These are phyloP conservation scores for Leishmania tarentolae DNA, from an alignment of 208 protist species.

Conservation along the genomic window DNA sequence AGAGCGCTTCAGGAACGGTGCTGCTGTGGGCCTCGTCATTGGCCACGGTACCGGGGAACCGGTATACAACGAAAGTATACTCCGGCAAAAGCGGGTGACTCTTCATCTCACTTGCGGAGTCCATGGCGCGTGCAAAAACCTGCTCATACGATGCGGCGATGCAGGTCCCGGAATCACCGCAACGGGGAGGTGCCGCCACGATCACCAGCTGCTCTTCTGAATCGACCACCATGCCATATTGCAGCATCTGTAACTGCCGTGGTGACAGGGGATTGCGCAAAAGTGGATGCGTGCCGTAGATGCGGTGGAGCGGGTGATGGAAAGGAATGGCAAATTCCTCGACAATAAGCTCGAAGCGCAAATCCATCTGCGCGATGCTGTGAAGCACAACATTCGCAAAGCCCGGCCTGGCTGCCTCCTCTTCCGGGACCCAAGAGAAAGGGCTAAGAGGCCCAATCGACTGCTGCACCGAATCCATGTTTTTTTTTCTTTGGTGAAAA, in stretches of 20 bases:
- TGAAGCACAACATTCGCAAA: constrained; percentile 36
- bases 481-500: neutral
- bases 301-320: constrained; percentile 54
- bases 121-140: constrained; percentile 32
- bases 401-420: neutral
- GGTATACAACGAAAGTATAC: constrained; percentile 82
- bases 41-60: constrained; percentile 31
- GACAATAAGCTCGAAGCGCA: constrained; percentile 72
- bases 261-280: constrained; percentile 57
- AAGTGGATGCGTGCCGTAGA: constrained; percentile 61
- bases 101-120: constrained; percentile 33
- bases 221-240: constrained; percentile 83
- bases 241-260: constrained; percentile 83
- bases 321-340: constrained; percentile 55
- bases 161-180: constrained; percentile 52
- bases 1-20: constrained; percentile 42
- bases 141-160: constrained; percentile 66
- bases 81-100: constrained; percentile 72
- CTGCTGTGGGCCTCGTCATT: constrained; percentile 7
- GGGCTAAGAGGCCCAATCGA: constrained; percentile 65
- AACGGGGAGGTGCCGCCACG: constrained; percentile 46
- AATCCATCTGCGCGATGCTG: constrained; percentile 51
- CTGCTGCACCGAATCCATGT: constrained; percentile 51
- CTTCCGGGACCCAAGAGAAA: constrained; percentile 60
- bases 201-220: constrained; percentile 67